Percentiles rank a stretch among this genome's conserved stretches.
phyloP scores from a whole-genome alignment of 2,329 filamentous ascomycete species.

The Myriosclerotinia curreyana region DNA sequence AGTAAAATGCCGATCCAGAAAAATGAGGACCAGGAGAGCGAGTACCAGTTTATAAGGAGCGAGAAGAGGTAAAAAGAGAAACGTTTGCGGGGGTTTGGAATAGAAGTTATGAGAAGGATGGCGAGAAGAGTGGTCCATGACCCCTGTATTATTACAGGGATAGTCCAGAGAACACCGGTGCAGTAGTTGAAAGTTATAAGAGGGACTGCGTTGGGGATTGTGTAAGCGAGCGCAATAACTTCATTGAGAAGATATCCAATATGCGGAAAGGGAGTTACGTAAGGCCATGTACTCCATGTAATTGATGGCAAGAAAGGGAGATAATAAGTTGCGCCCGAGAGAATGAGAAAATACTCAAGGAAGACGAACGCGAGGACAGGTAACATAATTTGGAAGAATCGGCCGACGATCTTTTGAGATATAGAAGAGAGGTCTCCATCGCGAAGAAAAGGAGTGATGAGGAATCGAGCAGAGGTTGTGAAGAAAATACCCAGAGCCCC shows the following conservation, averaged over 20 bases:
- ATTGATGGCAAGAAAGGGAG: constrained; percentile 47
- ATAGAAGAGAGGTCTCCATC: constrained; percentile 45
- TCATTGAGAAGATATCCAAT: constrained; percentile 46
- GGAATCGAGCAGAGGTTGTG: constrained; percentile 48
- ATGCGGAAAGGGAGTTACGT: constrained; percentile 42
- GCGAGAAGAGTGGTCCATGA: constrained; percentile 46
- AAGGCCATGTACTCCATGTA: constrained; percentile 49
- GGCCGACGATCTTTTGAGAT: constrained; percentile 45
- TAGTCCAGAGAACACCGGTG: constrained; percentile 50
- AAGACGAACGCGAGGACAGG: constrained; percentile 45
- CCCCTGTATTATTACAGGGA: constrained; percentile 48
- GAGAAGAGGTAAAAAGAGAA: constrained; percentile 45
- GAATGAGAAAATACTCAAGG: constrained; percentile 48
- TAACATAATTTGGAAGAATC: constrained; percentile 47
- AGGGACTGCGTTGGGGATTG: constrained; percentile 49
- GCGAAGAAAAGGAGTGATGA: constrained; percentile 44
- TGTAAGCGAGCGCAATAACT: constrained; percentile 45
- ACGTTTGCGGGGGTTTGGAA: constrained; percentile 48
- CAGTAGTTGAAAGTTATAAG: constrained; percentile 49
- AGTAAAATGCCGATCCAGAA: constrained; percentile 47
- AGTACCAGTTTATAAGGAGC: constrained; percentile 47
- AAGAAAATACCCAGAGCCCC: constrained; percentile 50
- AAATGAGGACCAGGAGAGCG: constrained; percentile 46
- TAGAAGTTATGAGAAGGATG: constrained; percentile 45
- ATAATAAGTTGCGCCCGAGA: constrained; percentile 44